phyloP scores from a whole-genome alignment of 495 filamentous ascomycete species.

The Podospora sp. region DNA sequence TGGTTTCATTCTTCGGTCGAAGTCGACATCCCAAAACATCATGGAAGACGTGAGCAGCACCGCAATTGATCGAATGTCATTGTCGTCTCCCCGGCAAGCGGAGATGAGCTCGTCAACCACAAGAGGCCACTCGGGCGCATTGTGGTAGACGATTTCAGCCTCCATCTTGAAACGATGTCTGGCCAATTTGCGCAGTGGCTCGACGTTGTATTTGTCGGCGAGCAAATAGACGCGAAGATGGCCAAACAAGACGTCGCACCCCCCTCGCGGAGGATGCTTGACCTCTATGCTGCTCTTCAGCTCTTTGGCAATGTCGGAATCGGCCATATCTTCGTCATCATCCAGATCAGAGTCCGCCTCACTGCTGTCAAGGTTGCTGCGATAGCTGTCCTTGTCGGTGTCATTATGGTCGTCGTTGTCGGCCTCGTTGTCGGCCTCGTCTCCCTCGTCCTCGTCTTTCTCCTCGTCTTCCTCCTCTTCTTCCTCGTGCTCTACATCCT shows the following conservation, averaged over 20 bases:
- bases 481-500: neutral
- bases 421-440: too few species aligned
- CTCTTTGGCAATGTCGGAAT: neutral
- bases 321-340: neutral
- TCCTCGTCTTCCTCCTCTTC: neutral
- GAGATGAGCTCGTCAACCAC: neutral
- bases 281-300: too few species aligned
- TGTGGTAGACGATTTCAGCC: neutral
- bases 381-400: too few species aligned
- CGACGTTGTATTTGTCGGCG: neutral
- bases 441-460: neutral
- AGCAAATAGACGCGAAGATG: neutral
- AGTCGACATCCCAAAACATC: neutral
- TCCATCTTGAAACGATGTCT: neutral
- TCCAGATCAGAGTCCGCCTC: neutral
- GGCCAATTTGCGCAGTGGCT: neutral
- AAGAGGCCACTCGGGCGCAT: neutral
- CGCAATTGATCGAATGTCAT: neutral
- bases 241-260: neutral
- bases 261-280: neutral
- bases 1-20: neutral
- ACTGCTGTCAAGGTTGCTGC: too few species aligned
- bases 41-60: neutral
- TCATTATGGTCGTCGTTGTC: too few species aligned
- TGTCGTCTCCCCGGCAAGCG: neutral